These are phyloP conservation scores for Sporisorium scitamineum DNA, from an alignment of 1,284 basidiomycete genomes.

Conservation along the genomic window DNA sequence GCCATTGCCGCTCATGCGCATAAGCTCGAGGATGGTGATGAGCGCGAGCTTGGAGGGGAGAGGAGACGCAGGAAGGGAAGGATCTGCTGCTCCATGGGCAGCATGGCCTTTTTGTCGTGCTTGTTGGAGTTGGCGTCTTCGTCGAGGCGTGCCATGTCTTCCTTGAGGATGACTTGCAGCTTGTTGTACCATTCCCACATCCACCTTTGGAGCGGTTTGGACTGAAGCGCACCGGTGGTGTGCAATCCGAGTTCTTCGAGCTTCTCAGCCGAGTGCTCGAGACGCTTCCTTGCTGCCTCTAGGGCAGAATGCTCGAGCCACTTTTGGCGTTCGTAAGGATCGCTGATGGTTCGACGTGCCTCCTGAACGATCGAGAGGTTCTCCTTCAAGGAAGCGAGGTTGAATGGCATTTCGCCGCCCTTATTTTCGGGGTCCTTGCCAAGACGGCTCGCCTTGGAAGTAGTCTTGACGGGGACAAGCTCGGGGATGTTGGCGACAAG, in stretches of 20 bases:
- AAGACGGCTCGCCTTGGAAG: constrained; percentile 34
- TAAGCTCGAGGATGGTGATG: constrained; percentile 88
- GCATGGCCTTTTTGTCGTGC: constrained; percentile 13
- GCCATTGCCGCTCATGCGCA: constrained; percentile 83
- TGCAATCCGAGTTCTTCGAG: constrained; percentile 60
- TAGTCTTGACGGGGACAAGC: constrained; percentile 55
- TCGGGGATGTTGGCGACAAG: constrained; percentile 38
- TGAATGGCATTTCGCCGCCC: constrained; percentile 58
- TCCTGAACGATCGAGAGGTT: constrained; percentile 62
- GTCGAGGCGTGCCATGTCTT: constrained; percentile 51
- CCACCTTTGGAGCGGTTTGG: constrained; percentile 62
- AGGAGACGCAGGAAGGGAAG: constrained; percentile 81
- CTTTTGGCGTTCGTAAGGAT: constrained; percentile 66
- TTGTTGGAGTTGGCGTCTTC: constrained; percentile 3
- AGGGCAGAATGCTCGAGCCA: constrained; percentile 67
- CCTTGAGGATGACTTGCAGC: constrained; percentile 46
- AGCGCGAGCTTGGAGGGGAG: constrained; percentile 83
- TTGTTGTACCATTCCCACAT: constrained; percentile 69
- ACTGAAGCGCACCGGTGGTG: constrained; percentile 51
- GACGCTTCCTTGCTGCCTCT: constrained; percentile 63
- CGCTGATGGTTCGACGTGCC: constrained; percentile 47
- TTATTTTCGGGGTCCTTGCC: constrained; percentile 32
- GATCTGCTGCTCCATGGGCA: constrained; percentile 54
- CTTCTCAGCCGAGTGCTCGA: constrained; percentile 56
- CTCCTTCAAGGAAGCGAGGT: constrained; percentile 59